phyloP scores from a whole-genome alignment of 768 basidiomycete genomes.

The Macrolepiota fuliginosa region DNA sequence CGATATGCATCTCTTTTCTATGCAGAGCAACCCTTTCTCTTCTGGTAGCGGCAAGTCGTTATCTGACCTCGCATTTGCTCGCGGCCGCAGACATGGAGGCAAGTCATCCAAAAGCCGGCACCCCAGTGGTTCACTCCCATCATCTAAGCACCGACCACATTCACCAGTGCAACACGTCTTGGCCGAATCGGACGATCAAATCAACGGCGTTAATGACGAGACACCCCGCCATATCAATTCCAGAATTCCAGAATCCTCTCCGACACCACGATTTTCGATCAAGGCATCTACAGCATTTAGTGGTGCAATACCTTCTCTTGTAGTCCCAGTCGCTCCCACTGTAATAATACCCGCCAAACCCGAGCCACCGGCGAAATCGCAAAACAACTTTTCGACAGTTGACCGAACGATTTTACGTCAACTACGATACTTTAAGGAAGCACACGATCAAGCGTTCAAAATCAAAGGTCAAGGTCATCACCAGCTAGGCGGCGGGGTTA shows the following conservation, averaged over 20 bases:
- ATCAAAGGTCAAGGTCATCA: constrained; percentile 41
- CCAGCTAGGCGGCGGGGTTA: constrained; percentile 26
- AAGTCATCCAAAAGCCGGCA: constrained; percentile 20
- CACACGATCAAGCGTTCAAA: constrained; percentile 55
- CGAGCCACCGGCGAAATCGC: constrained; percentile 1
- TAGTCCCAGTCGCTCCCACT: background rate
- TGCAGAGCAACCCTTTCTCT: constrained; percentile 4
- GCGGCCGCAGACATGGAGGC: constrained; percentile 32
- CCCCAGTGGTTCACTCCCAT: constrained; percentile 13
- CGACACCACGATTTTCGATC: background rate
- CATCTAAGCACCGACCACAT: constrained; percentile 10
- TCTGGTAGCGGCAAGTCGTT: constrained; percentile 11
- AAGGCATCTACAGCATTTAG: background rate
- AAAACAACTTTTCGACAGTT: constrained; percentile 51
- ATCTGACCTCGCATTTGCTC: constrained; percentile 24
- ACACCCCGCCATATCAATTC: background rate
- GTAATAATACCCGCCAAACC: background rate
- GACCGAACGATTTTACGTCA: constrained; percentile 62
- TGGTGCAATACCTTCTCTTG: background rate
- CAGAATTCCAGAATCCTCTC: background rate
- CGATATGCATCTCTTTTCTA: background rate
- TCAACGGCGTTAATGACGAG: background rate
- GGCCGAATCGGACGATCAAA: background rate
- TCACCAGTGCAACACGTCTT: constrained; percentile 10
- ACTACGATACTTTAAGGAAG: constrained; percentile 48